Base-by-base conservation (phyloP, 257 asterid genomes). In the Solanum verrucosum region DNA sequence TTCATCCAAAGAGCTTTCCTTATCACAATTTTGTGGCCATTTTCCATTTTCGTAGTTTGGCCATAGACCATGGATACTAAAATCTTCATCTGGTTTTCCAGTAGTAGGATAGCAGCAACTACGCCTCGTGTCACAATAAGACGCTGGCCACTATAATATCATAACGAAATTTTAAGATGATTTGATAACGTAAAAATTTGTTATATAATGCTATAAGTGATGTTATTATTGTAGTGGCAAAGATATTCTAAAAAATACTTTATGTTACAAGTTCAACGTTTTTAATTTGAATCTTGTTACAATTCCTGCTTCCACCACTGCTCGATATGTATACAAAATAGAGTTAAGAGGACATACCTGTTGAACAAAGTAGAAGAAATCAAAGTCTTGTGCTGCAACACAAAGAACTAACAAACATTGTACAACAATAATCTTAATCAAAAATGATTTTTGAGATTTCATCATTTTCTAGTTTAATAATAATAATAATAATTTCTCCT, bases 1-100 rank as follows among this genome's bases (percentile, higher is more conserved):
- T 91, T 59, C 74, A 84, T 96, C 91, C 6, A 95, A 92, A 49
- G 95, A 83, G 35, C 87, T 91, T 38, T 87, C 29, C 9, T 2
- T 52, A 23, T 92, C 93, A 73, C 99, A 96, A 73, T 93, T 91
- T 27, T 94, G 92, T 9, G 99, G 99, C 92, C 92, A 95, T 37
- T 92, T 86, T 2, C 98, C 96, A 10, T 83, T 87, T 12, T 92
- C 63, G 82, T 91, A 93, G 87, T 96, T 96, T 3, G 99, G 99
- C 98, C 99, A 96, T 37, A 96, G 88, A 25, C 99, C 99, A 87
- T 96, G 99, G 49, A 96, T 93, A 75, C 97, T 89, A 89, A 96
- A 96, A 89, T 95, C 96, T 42, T 93, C 95, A 0, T 84, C 92
- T 0, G 98, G 98, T 40, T 92, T 94, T 38, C 98, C 98, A 0